Conservation (phyloP, 2,329 filamentous ascomycete species). For the Aspergillus calidoustus region DNA sequence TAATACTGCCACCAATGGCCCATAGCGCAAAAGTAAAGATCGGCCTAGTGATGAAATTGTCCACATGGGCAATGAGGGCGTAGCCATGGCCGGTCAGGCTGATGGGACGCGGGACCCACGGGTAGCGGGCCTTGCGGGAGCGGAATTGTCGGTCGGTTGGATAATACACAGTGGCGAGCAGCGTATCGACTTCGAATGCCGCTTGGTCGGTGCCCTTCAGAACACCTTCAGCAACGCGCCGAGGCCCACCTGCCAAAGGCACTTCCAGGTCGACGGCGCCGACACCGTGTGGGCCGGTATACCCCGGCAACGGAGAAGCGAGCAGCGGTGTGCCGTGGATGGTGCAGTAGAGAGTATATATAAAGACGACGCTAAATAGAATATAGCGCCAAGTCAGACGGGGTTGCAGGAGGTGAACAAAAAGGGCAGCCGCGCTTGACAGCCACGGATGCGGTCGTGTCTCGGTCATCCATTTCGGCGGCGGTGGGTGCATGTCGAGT, state of each 20-base stretch:
- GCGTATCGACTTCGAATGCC: conserved; percentile 7
- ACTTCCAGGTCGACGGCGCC: conserved; percentile 7
- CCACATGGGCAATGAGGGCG: conserved; percentile 1
- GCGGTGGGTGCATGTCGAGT: neutral
- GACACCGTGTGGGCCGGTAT: conserved; percentile 7
- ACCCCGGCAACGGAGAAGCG: conserved; percentile 4
- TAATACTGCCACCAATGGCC: conserved; percentile 2
- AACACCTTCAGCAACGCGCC: neutral
- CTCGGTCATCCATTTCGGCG: conserved; percentile 3
- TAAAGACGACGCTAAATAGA: neutral
- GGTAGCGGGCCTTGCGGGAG: conserved; percentile 11
- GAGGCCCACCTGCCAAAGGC: conserved; percentile 5
- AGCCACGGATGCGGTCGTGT: neutral
- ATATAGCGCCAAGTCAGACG: conserved; percentile 5
- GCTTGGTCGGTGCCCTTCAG: neutral
- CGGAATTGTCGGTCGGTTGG: conserved; percentile 3
- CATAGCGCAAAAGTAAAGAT: conserved; percentile 5
- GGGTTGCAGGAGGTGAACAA: neutral
- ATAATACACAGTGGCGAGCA: conserved; percentile 6
- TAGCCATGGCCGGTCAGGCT: conserved; percentile 10
- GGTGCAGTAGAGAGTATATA: conserved; percentile 4
- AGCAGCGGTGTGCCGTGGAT: neutral
- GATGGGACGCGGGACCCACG: conserved; percentile 7
- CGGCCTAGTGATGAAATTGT: conserved; percentile 3
- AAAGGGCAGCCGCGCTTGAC: neutral